Base-by-base conservation (phyloP, 768 basidiomycete species). In the Pulveroboletus sp. region DNA sequence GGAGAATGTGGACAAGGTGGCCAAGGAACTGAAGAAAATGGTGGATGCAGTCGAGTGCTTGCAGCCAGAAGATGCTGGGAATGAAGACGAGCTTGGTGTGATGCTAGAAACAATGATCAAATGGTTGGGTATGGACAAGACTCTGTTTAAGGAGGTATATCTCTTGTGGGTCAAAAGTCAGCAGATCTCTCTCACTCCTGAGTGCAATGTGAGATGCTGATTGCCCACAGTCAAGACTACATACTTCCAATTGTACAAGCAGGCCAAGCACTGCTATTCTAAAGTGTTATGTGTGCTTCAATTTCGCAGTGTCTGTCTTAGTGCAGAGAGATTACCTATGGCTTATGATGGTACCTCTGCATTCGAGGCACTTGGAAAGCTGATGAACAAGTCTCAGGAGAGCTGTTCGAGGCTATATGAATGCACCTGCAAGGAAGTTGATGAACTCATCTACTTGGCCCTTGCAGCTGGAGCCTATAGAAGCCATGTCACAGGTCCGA, bases 231-330 rank as follows among this genome's bases (percentile, higher is more conserved):
- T 90, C 35, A 85, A 93, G 67, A 82, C 89, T 11, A 81, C 79
- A 1, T 73, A 83, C 66, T 93, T 93, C 73, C 84, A 91, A 63
- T 69, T 94, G 14, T 90, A 88, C 74, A 85, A 84, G 57, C 81
- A 93, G 49, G 81, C 85, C 5, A 82, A 79, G 62, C 93, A 94
- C 60, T 88, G 92, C 44, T 80, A 84, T 65, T 74, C 80, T 6
- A 93, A 94, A 70, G 84, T 89, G 6, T 73, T 84, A 31, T 82
- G 89, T 14, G 92, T 94, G 6, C 78, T 93, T 35, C 74, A 81
- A 58, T 92, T 93, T 72, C 80, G 87, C 51, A 72, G 79, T 42
- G 68, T 81, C 30, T 91, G 89, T 62, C 72, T 86, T 40, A 68
- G 69, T 18, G 68, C 66, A 13, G 65, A 74, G 7, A 62, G 57